phyloP scores from a whole-genome alignment of 2,329 filamentous ascomycete species.

The Cryphonectria carpinicola region DNA sequence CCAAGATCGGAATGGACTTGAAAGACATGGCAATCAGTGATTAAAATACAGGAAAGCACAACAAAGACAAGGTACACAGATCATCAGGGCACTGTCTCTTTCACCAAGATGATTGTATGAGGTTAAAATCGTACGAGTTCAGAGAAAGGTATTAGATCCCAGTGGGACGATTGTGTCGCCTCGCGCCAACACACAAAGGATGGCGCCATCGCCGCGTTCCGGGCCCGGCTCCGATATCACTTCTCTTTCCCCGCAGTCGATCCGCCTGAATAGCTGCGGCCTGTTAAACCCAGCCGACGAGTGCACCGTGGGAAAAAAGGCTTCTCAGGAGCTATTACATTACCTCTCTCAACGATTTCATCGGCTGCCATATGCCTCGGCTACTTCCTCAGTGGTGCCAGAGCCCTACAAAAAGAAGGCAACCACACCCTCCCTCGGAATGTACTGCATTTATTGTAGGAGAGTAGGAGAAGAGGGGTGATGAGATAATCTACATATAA shows the following conservation, averaged over 20 bases:
- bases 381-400: too few species aligned
- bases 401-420: too few species aligned
- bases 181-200: constrained; percentile 6
- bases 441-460: too few species aligned
- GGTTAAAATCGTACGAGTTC: neutral
- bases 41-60: neutral
- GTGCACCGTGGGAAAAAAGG: too few species aligned
- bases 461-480: too few species aligned
- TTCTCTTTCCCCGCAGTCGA: constrained; percentile 10
- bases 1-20: constrained; percentile 75
- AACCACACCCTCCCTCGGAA: too few species aligned
- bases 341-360: too few species aligned
- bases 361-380: too few species aligned
- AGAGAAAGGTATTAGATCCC: neutral
- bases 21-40: constrained; percentile 62
- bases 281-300: neutral
- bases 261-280: neutral
- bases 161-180: neutral
- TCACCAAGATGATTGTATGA: neutral
- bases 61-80: neutral
- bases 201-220: constrained; percentile 10
- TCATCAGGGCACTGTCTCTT: neutral
- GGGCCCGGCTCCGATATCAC: neutral
- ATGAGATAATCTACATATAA: too few species aligned
- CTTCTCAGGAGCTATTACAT: too few species aligned